Evolutionary conservation across 306 rosid genomes (phyloP), one percentile per base, ranked within the genome.

Genomic region (Arachis stenosperma): DNA sequence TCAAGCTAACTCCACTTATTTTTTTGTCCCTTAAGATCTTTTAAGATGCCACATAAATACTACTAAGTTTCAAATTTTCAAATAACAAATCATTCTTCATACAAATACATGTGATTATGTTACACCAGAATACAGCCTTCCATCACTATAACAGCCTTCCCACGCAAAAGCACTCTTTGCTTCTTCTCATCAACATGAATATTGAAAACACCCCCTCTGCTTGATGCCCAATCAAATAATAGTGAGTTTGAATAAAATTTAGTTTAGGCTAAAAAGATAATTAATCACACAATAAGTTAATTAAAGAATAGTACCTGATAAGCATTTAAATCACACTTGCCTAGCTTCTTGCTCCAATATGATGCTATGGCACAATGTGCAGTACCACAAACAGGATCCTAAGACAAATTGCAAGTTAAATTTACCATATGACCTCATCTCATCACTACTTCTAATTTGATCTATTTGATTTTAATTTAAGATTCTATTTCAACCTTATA

Each of bases 331-430:
- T 89, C 84, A 71, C 69, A 76, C 82, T 91, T 91, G 13, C 90
- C 91, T 68, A 89, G 69, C 71, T 86, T 84, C 71, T 86, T 82
- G 85, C 90, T 81, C 93, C 96, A 92, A 62, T 87, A 86, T 10
- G 73, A 55, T 73, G 96, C 88, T 69, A 91, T 83, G 61, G 78
- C 84, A 80, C 96, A 89, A 67, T 89, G 91, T 62, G 89, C 93
- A 75, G 84, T 87, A 71, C 96, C 93, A 70, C 81, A 65, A 55
- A 78, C 96, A 57, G 87, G 88, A 84, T 89, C 97, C 97, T 86
- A 76, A 73, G 67, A 71, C 12, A 22, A 48, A 61, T 14, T 14
- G 22, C 46, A 42, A 42, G 8, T 33, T 33, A 33, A 22, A 22
- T 22, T 22, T 22, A 22, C 27, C 27, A 22, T 22, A 22, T 22